phyloP scores from a whole-genome alignment of 2,329 filamentous ascomycete species.

The Sarocladium kiliense region DNA sequence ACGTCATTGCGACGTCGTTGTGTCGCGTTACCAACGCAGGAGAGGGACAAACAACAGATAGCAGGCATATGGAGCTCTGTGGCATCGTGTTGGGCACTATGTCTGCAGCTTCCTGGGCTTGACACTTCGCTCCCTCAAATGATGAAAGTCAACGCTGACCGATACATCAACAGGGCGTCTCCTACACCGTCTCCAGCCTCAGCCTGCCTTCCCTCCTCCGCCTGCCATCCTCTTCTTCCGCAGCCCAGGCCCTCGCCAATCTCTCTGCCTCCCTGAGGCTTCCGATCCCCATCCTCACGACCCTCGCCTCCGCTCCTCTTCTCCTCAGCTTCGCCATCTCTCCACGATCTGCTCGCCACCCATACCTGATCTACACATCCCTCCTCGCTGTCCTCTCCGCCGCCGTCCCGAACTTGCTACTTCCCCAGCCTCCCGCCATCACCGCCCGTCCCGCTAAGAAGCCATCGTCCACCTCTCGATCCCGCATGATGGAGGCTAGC shows the following conservation, averaged over 20 bases:
- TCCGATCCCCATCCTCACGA: slow-evolving; percentile 62
- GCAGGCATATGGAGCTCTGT: neutral
- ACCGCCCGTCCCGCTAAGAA: slow-evolving; percentile 23
- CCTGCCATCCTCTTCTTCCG: slow-evolving; percentile 69
- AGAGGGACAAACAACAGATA: neutral
- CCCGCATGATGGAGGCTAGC: slow-evolving; percentile 59
- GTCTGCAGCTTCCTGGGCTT: no score
- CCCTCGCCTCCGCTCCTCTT: slow-evolving; percentile 66
- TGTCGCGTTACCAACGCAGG: neutral
- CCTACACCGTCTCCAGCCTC: slow-evolving; percentile 74
- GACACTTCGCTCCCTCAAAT: no score
- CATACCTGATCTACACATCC: slow-evolving; percentile 84
- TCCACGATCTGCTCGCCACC: slow-evolving; percentile 70
- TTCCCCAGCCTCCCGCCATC: slow-evolving; percentile 25
- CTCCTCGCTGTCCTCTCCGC: slow-evolving; percentile 61
- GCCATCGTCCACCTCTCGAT: slow-evolving; percentile 18
- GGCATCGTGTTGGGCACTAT: no score
- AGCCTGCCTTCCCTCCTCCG: slow-evolving; percentile 75
- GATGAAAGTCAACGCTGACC: slow-evolving; percentile 12
- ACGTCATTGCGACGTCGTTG: neutral
- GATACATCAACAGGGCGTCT: slow-evolving; percentile 62
- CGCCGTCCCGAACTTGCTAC: slow-evolving; percentile 44
- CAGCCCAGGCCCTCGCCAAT: slow-evolving; percentile 64
- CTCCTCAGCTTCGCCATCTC: slow-evolving; percentile 74
- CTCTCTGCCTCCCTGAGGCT: slow-evolving; percentile 58